These are phyloP conservation scores for Xylariaceae sp. DNA, from an alignment of 2,329 filamentous ascomycete species.

Conservation along the genomic window DNA sequence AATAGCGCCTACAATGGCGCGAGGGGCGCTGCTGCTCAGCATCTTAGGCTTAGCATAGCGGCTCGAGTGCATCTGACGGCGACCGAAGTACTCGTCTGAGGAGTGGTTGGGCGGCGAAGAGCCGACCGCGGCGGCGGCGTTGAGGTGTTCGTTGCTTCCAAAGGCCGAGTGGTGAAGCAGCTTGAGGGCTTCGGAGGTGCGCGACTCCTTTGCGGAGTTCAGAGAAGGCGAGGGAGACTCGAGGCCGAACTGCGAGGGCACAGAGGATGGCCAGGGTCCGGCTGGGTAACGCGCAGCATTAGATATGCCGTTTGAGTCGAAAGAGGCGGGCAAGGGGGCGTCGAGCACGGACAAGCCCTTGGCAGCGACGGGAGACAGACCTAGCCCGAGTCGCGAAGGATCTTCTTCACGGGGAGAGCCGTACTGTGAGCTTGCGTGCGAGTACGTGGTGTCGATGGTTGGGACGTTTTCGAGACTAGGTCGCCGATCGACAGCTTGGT, in stretches of 20 bases:
- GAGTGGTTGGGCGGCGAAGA: conserved; percentile 29
- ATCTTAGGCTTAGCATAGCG: conserved; percentile 63
- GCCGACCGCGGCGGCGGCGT: conserved; percentile 36
- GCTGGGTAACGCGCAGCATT: conserved; percentile 75
- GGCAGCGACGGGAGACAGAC: conserved; percentile 70
- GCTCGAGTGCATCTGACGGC: conserved; percentile 68
- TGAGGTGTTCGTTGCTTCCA: conserved; percentile 62
- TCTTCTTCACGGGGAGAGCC: conserved; percentile 78
- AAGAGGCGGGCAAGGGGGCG: conserved; percentile 87
- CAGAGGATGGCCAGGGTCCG: conserved; percentile 85
- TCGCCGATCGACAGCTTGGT: conserved; percentile 42
- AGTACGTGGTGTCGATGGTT: conserved; percentile 55
- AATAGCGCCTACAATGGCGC: conserved; percentile 57
- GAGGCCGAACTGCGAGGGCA: conserved; percentile 86
- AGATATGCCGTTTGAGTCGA: conserved; percentile 93
- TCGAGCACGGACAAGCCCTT: conserved; percentile 84
- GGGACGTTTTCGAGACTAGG: conserved; percentile 54
- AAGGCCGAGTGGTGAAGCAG: conserved; percentile 64
- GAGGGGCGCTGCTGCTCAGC: conserved; percentile 66
- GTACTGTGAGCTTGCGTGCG: conserved; percentile 58
- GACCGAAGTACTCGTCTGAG: conserved; percentile 59
- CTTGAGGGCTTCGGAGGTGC: conserved; percentile 61
- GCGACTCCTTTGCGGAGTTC: conserved; percentile 54
- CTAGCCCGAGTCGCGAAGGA: conserved; percentile 57
- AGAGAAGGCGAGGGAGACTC: conserved; percentile 79